Conservation (phyloP, 352 stramenopile species). For the Phytophthora kernoviae region DNA sequence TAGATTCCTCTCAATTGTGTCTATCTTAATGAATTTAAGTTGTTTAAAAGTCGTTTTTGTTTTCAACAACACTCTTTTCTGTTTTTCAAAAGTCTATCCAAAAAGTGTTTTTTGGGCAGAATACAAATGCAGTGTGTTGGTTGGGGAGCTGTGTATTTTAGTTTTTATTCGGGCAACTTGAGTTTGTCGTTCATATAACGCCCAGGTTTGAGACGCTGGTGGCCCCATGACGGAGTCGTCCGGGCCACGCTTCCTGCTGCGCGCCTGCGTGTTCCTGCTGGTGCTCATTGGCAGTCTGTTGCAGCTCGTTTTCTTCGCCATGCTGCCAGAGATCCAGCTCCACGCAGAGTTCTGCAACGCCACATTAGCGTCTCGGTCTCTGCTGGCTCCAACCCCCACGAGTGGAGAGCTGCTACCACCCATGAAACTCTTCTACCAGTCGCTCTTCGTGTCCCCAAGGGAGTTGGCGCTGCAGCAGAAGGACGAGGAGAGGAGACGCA, state of each 20-base stretch:
- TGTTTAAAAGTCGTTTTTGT: no score
- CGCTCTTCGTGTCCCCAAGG: conserved; percentile 68
- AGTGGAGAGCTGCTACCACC: conserved; percentile 58
- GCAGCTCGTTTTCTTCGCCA: conserved; percentile 76
- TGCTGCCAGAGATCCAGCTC: conserved; percentile 70
- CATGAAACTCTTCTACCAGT: conserved; percentile 79
- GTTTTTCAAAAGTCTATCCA: no score
- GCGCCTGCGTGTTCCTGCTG: conserved; percentile 72
- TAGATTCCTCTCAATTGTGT: no score
- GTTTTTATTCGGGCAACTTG: no score
- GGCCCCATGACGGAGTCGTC: conserved; percentile 48
- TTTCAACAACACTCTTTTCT: no score
- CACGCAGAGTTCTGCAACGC: conserved; percentile 70
- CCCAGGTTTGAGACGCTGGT: background rate
- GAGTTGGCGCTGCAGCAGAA: conserved; percentile 58
- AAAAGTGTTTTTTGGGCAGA: no score
- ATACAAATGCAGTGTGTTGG: no score
- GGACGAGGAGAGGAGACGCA: conserved; percentile 38
- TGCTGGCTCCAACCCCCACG: conserved; percentile 39
- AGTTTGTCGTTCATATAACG: background rate
- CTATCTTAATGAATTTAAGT: no score
- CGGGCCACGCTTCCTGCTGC: conserved; percentile 64
- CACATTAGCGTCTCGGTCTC: conserved; percentile 48
- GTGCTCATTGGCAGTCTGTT: conserved; percentile 73
- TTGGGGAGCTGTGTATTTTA: no score